Conservation (phyloP, 306 rosid species). For the Pyrus betulifolia region DNA sequence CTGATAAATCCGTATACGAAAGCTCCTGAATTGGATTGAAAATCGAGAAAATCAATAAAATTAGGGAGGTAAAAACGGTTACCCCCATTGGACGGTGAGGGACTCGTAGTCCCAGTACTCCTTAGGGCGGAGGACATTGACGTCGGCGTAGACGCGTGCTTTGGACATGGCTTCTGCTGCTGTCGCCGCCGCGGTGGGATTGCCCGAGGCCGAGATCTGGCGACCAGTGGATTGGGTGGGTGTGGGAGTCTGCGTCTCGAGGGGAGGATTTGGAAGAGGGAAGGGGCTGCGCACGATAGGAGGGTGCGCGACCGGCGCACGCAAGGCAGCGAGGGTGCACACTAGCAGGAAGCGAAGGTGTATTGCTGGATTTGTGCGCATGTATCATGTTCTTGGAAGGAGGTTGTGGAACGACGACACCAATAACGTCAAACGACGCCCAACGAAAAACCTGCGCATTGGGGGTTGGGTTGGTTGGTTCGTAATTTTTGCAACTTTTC, state of each 20-base stretch:
- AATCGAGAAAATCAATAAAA: neutral
- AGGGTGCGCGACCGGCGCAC: constrained; percentile 49
- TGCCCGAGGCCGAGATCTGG: neutral
- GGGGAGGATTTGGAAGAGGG: constrained; percentile 3
- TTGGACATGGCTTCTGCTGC: constrained; percentile 45
- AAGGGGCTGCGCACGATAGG: constrained; percentile 47
- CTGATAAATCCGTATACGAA: constrained; percentile 8
- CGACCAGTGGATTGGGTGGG: neutral
- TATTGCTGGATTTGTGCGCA: constrained; percentile 29
- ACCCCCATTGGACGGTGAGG: constrained; percentile 95
- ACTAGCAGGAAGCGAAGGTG: constrained; percentile 32
- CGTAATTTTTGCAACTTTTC: neutral
- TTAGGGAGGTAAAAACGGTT: neutral
- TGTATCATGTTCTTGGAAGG: constrained; percentile 18
- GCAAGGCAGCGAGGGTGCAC: constrained; percentile 39
- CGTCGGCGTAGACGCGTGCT: constrained; percentile 76
- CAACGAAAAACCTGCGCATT: neutral
- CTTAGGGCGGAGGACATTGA: constrained; percentile 78
- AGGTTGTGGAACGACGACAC: neutral
- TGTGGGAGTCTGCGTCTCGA: neutral
- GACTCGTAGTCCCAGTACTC: constrained; percentile 95
- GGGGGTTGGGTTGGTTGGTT: neutral
- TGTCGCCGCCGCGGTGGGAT: neutral
- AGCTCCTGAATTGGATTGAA: neutral
- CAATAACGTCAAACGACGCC: constrained; percentile 7